Evolutionary conservation across 2,329 filamentous ascomycete genomes (phyloP), one percentile per base, ranked within the genome.

Genomic region (Hysterium pulicare): DNA sequence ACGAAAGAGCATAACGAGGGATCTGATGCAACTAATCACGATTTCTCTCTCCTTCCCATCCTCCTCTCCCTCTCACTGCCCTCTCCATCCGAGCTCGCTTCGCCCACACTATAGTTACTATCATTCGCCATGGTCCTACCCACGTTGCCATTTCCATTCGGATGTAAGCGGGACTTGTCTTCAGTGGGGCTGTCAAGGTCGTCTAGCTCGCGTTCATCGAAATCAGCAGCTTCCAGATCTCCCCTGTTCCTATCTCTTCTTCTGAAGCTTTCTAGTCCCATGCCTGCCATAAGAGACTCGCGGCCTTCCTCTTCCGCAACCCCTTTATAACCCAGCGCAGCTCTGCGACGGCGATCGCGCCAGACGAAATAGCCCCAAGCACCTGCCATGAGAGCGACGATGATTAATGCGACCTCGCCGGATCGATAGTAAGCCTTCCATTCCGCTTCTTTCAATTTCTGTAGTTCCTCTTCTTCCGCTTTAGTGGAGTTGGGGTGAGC

Each of bases 401-500:
- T 81, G 13, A 90, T 81, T 2, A 96, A 77, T 2, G 90, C 89
- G 5, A 90, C 80, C 68, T 94, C 88, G 38, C 90, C 90, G 2
- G 87, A 93, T 56, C 87, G 84, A 61, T 85, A 86, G 67, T 96
- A 96, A 0, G 90, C 90, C 39, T 84, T 80, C 87, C 90, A 94
- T 57, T 90, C 87, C 15, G 90, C 89, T 21, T 88, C 81, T 54
- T 90, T 81, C n/a, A 95, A 69, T 59, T 86, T 82, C 59, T 87
- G 76, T 50, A 82, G 78, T 58, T 87, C 81, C 23, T 79, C 79
- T 57, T 86, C 76, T 54, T 82, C 79, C n/a, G 77, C 80, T 11
- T 74, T 74, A 20, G 80, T 89, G 49, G 78, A 82, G 62, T 86
- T 86, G 3, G 82, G 78, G 35, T 86, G 83, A 23, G 80, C 83